These are phyloP conservation scores for Phytophthora sp. DNA, from an alignment of 352 stramenopile species.

Conservation along the genomic window DNA sequence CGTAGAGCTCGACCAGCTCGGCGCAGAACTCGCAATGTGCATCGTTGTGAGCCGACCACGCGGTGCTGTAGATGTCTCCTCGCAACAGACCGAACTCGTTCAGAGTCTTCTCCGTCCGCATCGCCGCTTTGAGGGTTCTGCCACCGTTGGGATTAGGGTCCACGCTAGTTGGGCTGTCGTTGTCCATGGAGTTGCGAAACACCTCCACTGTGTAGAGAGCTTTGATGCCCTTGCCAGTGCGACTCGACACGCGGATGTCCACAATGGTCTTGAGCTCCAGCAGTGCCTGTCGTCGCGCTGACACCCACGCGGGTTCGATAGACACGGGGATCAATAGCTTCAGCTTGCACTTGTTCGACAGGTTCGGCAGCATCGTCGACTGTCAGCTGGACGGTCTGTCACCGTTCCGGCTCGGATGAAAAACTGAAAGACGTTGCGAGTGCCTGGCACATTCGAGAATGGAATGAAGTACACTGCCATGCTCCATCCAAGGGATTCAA, in stretches of 20 bases:
- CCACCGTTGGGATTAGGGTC: neutral
- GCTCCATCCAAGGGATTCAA: slow-evolving; percentile 9
- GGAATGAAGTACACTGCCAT: neutral
- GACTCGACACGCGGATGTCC: slow-evolving; percentile 28
- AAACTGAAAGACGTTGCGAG: slow-evolving; percentile 18
- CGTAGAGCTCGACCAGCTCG: slow-evolving; percentile 34
- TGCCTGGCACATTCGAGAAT: slow-evolving; percentile 34
- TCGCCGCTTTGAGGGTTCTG: slow-evolving; percentile 16
- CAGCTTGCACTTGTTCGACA: slow-evolving; percentile 38
- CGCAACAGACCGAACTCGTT: slow-evolving; percentile 29
- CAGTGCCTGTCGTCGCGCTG: slow-evolving; percentile 24
- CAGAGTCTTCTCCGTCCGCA: slow-evolving; percentile 29
- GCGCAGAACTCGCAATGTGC: slow-evolving; percentile 36
- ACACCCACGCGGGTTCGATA: slow-evolving; percentile 34
- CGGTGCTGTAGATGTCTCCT: slow-evolving; percentile 30
- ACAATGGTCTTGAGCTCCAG: slow-evolving; percentile 38
- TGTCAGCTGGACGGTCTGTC: slow-evolving; percentile 20
- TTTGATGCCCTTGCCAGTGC: slow-evolving; percentile 18
- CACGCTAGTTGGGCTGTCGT: slow-evolving; percentile 20
- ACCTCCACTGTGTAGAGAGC: slow-evolving; percentile 36
- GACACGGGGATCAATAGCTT: slow-evolving; percentile 38
- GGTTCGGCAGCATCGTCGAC: slow-evolving; percentile 29
- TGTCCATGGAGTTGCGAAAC: slow-evolving; percentile 24
- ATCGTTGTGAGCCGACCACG: slow-evolving; percentile 33
- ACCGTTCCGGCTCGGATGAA: slow-evolving; percentile 18